Base-by-base conservation (phyloP, 768 basidiomycete genomes). In the Lentinula guzmanii region DNA sequence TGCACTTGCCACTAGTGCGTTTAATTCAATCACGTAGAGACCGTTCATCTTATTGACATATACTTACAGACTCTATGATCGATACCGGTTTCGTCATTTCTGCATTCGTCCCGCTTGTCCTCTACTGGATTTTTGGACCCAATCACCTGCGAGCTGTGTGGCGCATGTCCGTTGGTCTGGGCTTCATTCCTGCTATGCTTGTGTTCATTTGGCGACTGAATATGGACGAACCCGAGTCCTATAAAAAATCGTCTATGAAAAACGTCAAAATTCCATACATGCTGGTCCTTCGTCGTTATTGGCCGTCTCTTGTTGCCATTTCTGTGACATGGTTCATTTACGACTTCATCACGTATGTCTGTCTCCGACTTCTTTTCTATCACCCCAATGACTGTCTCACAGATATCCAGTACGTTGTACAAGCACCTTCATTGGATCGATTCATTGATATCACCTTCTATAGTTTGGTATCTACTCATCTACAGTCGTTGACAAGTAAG, bases 171-270 rank as follows among this genome's bases (percentile, higher is more conserved):
- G 81, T 96, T 9, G 94, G 91, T 35, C 81, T 96, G 8, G 94
- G 94, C 37, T 76, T 88, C 43, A 69, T 96, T 60, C 94, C 94
- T 39, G 93, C 94, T 5, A 65, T 85, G 11, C 81, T 83, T 7
- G 88, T 95, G n/a, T 85, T 95, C 67, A 67, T 92, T 54, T 95
- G 94, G 93, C 91, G 94, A 65, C 69, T 93, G 58, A 83, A 79
- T 62, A 93, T 95, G 89, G 80, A 86, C 33, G 91, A 95, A 67
- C 91, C 93, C 1, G 78, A 78, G 11, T 77, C 85, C 16, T 95
- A 81, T 71, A 86, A 81, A 70, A 87, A 84, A 65, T 84, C 91
- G 71, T 87, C 90, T 0, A 94, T 95, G 91, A 90, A 85, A 66
- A 70, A 81, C 51, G 81, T 84, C 9, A 78, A 72, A 45, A 89